Evolutionary conservation across 2,329 filamentous ascomycete species (phyloP), one percentile per base, ranked within the genome.

Genomic region (Colletotrichum sp.): DNA sequence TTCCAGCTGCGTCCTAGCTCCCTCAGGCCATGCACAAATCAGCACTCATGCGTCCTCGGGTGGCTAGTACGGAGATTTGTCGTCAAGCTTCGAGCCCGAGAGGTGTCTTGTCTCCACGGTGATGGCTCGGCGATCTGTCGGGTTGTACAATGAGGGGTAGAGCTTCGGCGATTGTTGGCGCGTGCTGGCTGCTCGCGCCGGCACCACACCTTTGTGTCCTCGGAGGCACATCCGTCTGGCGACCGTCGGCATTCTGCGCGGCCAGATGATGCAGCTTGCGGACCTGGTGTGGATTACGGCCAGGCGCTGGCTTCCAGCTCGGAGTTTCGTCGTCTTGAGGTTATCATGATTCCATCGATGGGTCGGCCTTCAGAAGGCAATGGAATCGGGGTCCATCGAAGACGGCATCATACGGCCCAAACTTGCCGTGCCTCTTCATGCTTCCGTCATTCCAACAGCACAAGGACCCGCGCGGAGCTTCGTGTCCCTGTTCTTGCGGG

Each of bases 121-220:
- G 71, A 64, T 76, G 74, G 49, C 52, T 76, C 74, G 74, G 74
- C 49, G 70, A 74, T 76, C 70, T 65, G 70, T 76, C 74, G 74
- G 74, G 59, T 59, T 76, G 55, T 69, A 34, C 36, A 9, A 49
- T 57, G 70, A 76, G 70, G 70, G 74, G 70, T 69, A 59, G 57
- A 60, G 21, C 59, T 64, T 69, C 57, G 69, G 69, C 57, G 55
- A 44, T 49, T 62, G n/a, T 12, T 64, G 55, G 62, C 34, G 62
- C 62, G 62, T 64, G n/a, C 62, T 32, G 62, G n/a, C 32, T n/a
- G 32, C 21, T 64, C 34, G n/a, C 63, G 52, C 65, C 44, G 44
- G 52, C 32, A 68, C 63, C 36, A 49, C 39, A 64, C 34, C 63
- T 57, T 64, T 64, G 18, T 24, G 28, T 34, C 28, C 44, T 59